Evolutionary conservation across 2,329 filamentous ascomycete species (phyloP).

Genomic region (Corynespora cassiicola): DNA sequence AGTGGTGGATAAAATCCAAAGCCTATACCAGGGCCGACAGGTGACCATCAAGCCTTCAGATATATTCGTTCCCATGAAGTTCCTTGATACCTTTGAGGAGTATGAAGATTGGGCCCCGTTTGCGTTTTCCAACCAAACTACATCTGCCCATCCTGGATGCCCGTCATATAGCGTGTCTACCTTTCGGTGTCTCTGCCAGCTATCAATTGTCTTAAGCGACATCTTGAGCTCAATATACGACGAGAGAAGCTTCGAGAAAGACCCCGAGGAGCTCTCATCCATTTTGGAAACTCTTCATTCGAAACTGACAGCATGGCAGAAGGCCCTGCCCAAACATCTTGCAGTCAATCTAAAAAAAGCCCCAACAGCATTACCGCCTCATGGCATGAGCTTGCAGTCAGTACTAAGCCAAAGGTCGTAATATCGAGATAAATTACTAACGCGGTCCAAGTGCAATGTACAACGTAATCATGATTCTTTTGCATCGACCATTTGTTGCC

Average conservation of each 20-base stretch:
- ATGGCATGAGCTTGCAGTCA: slow-evolving; percentile 33
- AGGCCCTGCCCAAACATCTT: slow-evolving; percentile 51
- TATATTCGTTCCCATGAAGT: slow-evolving; percentile 54
- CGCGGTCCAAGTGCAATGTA: slow-evolving; percentile 48
- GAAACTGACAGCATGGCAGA: slow-evolving; percentile 53
- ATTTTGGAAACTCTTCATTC: slow-evolving; percentile 48
- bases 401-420: slow-evolving; percentile 2
- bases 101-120: slow-evolving; percentile 60
- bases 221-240: slow-evolving; percentile 45
- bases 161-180: slow-evolving; percentile 54
- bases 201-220: slow-evolving; percentile 56
- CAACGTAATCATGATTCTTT: slow-evolving; percentile 59
- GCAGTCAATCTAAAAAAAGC: slow-evolving; percentile 41
- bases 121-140: slow-evolving; percentile 34
- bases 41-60: slow-evolving; percentile 56
- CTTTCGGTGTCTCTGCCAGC: slow-evolving; percentile 50
- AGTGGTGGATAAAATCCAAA: slow-evolving; percentile 60
- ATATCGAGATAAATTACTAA: slow-evolving; percentile 4
- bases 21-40: slow-evolving; percentile 62
- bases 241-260: slow-evolving; percentile 44
- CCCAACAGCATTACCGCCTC: slow-evolving; percentile 43
- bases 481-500: slow-evolving; percentile 61
- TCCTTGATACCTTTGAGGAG: slow-evolving; percentile 60
- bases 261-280: slow-evolving; percentile 41
- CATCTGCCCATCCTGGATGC: slow-evolving; percentile 37